Percentiles rank a stretch among this genome's conserved stretches.
phyloP scores from a whole-genome alignment of 371 early-diverging fungal genomes.

The Blakeslea trispora region DNA sequence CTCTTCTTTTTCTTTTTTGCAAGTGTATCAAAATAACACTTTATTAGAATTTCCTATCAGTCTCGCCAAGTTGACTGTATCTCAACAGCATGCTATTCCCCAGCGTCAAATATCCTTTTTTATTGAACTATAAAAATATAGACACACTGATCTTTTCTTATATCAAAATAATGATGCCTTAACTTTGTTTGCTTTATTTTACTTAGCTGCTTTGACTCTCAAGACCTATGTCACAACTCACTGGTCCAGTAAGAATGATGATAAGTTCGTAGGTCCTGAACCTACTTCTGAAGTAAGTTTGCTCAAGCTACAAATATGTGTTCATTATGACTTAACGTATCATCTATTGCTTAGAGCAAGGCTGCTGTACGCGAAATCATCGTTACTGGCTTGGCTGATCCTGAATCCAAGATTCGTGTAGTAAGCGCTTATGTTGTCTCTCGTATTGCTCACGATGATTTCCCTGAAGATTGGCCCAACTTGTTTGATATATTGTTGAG shows the following conservation, averaged over 20 bases:
- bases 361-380: constrained; percentile 53
- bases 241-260: constrained; percentile 71
- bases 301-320: no score
- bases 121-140: background rate
- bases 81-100: constrained; percentile 64
- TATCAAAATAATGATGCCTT: constrained; percentile 27
- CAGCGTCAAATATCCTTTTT: constrained; percentile 78
- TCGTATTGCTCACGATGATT: constrained; percentile 89
- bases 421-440: constrained; percentile 81
- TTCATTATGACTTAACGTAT: no score
- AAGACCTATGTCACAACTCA: constrained; percentile 77
- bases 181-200: constrained; percentile 19
- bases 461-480: constrained; percentile 95
- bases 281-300: constrained; percentile 50
- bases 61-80: constrained; percentile 66
- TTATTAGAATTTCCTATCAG: constrained; percentile 71
- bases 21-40: background rate
- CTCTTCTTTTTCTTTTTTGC: background rate
- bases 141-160: background rate
- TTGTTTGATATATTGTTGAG: constrained; percentile 78
- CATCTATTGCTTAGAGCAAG: constrained; percentile 42
- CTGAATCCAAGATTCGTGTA: constrained; percentile 63
- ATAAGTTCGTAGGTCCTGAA: constrained; percentile 63
- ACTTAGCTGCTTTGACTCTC: constrained; percentile 77
- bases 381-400: constrained; percentile 58